These are phyloP conservation scores for Xylaria sp. DNA, from an alignment of 495 filamentous ascomycete species.

Conservation along the genomic window DNA sequence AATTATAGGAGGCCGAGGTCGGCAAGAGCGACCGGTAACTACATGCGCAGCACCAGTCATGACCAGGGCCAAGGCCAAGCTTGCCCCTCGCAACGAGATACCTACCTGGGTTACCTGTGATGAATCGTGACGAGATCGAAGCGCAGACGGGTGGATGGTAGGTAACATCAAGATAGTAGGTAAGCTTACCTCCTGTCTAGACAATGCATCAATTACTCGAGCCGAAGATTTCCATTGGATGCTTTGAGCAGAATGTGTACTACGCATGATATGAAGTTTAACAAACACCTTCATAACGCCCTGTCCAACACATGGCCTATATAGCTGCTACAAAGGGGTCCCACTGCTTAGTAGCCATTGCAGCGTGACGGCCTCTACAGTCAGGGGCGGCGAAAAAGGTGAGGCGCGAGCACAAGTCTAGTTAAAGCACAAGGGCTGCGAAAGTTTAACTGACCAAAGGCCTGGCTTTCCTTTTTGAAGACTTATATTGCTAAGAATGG, in stretches of 20 bases:
- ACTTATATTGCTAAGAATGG: no score
- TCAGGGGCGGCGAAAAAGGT: background rate
- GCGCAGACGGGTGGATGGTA: background rate
- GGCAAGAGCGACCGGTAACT: background rate
- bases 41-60: background rate
- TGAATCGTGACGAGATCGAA: background rate
- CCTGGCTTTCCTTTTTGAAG: background rate
- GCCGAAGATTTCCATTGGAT: no score
- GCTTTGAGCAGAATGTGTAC: no score
- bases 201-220: background rate
- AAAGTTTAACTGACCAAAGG: background rate
- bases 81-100: background rate
- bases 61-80: background rate
- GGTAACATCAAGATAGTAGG: background rate
- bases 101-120: background rate
- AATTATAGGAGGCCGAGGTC: conserved; percentile 1
- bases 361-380: background rate
- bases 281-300: background rate
- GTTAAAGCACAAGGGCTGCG: background rate
- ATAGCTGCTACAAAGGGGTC: background rate
- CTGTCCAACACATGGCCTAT: background rate
- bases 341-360: background rate
- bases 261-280: no score
- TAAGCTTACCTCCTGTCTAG: background rate
- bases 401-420: background rate